Conservation (phyloP, 2,329 filamentous ascomycete species). For the Chaetothyriales sp. region DNA sequence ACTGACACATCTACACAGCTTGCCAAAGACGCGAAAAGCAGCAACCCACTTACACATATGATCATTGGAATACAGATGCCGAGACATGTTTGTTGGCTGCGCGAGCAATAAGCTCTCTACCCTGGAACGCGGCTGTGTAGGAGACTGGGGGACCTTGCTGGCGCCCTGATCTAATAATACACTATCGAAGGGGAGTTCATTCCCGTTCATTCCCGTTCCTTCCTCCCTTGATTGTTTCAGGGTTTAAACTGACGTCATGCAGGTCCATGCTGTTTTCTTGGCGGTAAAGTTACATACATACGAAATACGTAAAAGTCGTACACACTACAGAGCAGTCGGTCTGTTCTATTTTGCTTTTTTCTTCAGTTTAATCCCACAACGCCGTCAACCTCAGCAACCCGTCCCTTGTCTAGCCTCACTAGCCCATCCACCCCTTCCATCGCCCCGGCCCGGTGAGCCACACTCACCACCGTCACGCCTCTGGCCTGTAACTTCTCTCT, state of each 20-base stretch:
- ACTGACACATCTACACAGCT: neutral
- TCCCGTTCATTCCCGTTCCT: no score
- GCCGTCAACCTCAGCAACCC: neutral
- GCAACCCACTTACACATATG: neutral
- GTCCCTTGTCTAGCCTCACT: neutral
- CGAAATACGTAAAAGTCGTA: no score
- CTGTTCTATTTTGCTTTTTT: no score
- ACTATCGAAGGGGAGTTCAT: no score
- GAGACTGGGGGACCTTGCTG: neutral
- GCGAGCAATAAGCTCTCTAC: neutral
- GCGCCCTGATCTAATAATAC: no score
- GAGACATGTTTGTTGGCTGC: neutral
- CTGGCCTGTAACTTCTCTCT: conserved; percentile 38
- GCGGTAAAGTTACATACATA: no score
- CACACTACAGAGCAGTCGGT: no score
- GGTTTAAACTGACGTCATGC: no score
- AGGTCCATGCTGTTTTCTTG: no score
- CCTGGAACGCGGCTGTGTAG: neutral
- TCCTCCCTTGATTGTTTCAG: no score
- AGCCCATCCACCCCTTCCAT: conserved; percentile 23
- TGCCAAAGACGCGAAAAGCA: neutral
- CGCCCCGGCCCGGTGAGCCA: conserved; percentile 50
- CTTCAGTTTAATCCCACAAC: neutral
- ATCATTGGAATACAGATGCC: neutral
- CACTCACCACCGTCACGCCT: conserved; percentile 46